Conservation (phyloP, 2,329 filamentous ascomycete genomes). For the Capronia coronata region DNA sequence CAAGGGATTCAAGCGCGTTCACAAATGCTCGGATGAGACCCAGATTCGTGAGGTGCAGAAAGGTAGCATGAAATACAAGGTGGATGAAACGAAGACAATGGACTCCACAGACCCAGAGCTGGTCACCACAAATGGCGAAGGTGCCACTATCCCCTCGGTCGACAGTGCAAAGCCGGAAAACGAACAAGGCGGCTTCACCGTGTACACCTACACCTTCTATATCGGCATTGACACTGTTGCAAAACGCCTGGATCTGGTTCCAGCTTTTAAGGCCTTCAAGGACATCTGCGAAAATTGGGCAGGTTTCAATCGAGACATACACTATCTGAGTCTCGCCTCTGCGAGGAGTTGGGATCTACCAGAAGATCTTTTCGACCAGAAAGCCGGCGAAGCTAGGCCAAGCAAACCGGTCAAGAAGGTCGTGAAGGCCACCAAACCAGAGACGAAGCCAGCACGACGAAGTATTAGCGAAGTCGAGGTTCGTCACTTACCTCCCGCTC, state of each 20-base stretch:
- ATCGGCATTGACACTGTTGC: conserved; percentile 56
- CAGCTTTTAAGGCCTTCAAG: conserved; percentile 81
- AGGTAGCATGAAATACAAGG: conserved; percentile 56
- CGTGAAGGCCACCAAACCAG: conserved; percentile 14
- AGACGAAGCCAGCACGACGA: conserved; percentile 12
- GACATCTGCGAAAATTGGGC: conserved; percentile 69
- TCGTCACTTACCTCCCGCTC: neutral
- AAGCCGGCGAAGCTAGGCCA: conserved; percentile 67
- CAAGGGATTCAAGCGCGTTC: conserved; percentile 80
- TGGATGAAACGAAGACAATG: conserved; percentile 46
- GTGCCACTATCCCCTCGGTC: conserved; percentile 34
- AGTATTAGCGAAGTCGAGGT: conserved; percentile 23
- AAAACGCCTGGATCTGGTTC: conserved; percentile 52
- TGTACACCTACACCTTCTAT: conserved; percentile 91
- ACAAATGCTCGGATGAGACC: conserved; percentile 59
- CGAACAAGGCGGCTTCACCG: conserved; percentile 42
- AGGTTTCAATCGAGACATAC: conserved; percentile 66
- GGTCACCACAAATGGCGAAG: conserved; percentile 43
- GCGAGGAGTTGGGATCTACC: conserved; percentile 83
- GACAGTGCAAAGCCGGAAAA: conserved; percentile 37
- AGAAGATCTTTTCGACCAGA: conserved; percentile 68
- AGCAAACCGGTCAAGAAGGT: conserved; percentile 50
- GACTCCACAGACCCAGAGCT: conserved; percentile 47
- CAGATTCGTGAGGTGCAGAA: conserved; percentile 57
- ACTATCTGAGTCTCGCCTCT: conserved; percentile 74